Percentiles rank a stretch among this genome's conserved stretches.
These are phyloP conservation scores for Cystobasidiaceae sp. DNA, from an alignment of 1,284 basidiomycete species.

Conservation along the genomic window DNA sequence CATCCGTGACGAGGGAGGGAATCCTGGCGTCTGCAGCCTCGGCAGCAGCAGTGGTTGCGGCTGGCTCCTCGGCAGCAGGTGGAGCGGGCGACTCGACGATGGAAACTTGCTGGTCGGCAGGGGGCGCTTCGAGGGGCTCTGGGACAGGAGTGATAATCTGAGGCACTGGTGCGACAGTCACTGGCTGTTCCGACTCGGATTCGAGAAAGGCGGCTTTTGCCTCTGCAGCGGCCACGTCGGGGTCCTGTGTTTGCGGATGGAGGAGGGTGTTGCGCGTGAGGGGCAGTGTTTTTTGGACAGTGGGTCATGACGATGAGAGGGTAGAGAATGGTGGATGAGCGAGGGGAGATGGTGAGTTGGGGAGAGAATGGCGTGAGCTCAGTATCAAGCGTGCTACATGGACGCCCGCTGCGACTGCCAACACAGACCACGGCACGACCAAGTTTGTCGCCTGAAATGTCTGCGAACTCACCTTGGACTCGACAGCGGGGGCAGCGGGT, in stretches of 20 bases:
- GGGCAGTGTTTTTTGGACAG: no score
- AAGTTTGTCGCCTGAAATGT: neutral
- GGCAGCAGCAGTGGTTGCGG: neutral
- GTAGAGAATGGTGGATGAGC: neutral
- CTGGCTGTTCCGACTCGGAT: no score
- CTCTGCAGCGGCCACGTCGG: conserved; percentile 5
- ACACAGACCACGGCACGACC: neutral
- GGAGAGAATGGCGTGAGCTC: neutral
- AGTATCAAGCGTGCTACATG: no score
- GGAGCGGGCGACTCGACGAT: conserved; percentile 15
- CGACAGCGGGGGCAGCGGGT: neutral
- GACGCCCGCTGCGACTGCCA: neutral
- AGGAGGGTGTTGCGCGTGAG: no score
- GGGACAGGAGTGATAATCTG: conserved; percentile 34
- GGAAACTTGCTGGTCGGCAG: no score
- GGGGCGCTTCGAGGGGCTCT: conserved; percentile 26
- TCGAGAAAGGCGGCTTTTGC: conserved; percentile 5
- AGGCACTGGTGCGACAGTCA: conserved; percentile 36
- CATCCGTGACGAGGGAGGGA: neutral
- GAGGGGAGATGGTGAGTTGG: neutral
- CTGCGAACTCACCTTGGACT: neutral
- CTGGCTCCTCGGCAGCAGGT: neutral
- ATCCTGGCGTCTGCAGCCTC: neutral
- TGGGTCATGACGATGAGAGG: neutral
- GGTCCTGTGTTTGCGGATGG: no score